These are phyloP conservation scores for Ogataea nitratoaversa DNA, from an alignment of 805 yeast genomes.

Conservation along the genomic window DNA sequence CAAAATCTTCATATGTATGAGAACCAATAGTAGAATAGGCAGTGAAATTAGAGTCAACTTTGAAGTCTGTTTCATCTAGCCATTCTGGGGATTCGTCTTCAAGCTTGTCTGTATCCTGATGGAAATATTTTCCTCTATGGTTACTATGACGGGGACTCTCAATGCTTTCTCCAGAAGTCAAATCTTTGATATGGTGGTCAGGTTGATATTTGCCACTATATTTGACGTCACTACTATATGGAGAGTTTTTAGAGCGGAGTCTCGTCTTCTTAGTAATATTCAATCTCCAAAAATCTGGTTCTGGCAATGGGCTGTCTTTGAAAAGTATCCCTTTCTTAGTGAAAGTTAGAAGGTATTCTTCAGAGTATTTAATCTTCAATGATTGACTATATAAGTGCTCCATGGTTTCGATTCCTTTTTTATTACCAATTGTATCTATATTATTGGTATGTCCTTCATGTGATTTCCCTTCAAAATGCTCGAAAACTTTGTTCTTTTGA, in stretches of 20 bases:
- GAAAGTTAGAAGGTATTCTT: slow-evolving; percentile 14
- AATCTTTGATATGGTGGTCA: not conserved
- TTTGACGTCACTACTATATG: not conserved
- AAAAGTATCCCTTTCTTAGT: slow-evolving; percentile 14
- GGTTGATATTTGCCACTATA: not conserved
- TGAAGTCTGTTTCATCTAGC: slow-evolving; percentile 30
- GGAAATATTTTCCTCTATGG: slow-evolving; percentile 1
- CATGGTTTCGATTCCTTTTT: not conserved
- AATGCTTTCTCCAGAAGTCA: no score
- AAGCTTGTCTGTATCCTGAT: slow-evolving; percentile 5
- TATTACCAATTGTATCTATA: no score
- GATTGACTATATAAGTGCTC: not conserved
- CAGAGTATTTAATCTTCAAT: slow-evolving; percentile 8
- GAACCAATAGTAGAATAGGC: slow-evolving; percentile 21
- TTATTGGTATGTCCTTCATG: slow-evolving; percentile 1
- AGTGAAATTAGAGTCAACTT: slow-evolving; percentile 26
- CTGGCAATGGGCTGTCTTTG: slow-evolving; percentile 17
- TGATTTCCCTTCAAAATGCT: slow-evolving; percentile 9
- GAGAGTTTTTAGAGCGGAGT: no score
- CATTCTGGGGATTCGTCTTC: slow-evolving; percentile 28
- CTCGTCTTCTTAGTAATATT: no score
- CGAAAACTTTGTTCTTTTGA: slow-evolving; percentile 14
- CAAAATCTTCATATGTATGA: slow-evolving; percentile 28
- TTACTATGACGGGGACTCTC: not conserved
- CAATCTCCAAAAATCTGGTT: slow-evolving; percentile 22